Conservation (phyloP, 2,329 filamentous ascomycete species). For the Trichoderma atroviride region DNA sequence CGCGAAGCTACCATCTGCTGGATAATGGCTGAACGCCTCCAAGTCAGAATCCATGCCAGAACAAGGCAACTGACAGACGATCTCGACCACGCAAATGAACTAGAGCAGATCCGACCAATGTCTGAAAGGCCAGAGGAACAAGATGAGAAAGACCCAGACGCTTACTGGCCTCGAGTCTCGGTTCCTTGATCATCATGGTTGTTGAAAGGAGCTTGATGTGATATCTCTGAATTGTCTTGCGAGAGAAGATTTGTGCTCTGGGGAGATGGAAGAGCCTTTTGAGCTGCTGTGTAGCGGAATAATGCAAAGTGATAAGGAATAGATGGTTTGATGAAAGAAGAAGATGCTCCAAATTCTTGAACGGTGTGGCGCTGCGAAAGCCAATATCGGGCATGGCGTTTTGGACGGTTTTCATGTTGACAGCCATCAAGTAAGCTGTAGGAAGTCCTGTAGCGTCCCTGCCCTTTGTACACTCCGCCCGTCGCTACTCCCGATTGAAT, state of each 20-base stretch:
- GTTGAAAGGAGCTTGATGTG: background rate
- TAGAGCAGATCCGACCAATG: background rate
- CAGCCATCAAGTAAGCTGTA: no score
- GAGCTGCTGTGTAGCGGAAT: background rate
- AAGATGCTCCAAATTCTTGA: background rate
- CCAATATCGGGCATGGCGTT: no score
- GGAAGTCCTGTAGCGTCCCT: no score
- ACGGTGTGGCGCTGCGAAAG: no score
- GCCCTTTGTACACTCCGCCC: no score
- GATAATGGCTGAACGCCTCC: no score
- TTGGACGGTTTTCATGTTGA: no score
- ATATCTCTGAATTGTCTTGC: background rate
- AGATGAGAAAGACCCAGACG: background rate
- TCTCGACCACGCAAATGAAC: background rate
- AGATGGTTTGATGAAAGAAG: background rate
- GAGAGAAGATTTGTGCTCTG: background rate
- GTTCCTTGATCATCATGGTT: background rate
- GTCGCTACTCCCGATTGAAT: no score
- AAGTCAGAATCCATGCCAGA: no score
- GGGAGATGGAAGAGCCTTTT: no score
- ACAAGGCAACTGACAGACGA: background rate
- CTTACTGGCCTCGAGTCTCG: background rate
- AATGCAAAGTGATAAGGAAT: background rate
- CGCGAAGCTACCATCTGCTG: no score
- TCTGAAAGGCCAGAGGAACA: background rate